phyloP scores from a whole-genome alignment of 352 stramenopile genomes.

The Pilasporangium apinafurcum region DNA sequence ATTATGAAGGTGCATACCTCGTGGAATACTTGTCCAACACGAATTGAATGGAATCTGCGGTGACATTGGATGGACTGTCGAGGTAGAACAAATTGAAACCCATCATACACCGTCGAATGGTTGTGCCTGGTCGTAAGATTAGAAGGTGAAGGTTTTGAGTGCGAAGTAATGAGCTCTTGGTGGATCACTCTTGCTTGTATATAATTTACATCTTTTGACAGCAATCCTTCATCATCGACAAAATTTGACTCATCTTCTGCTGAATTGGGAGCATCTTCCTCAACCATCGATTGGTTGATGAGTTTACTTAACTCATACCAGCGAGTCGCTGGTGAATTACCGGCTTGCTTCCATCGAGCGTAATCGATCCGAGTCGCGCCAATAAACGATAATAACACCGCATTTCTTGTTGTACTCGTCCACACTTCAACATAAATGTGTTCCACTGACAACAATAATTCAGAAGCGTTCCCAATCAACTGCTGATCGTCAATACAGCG shows the following conservation, averaged over 20 bases:
- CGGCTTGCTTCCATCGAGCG: neutral
- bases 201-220: neutral
- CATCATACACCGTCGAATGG: too few species aligned
- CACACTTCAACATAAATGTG: too few species aligned
- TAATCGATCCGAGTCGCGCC: constrained; percentile 1
- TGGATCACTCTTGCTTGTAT: too few species aligned
- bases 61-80: constrained; percentile 1
- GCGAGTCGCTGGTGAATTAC: neutral
- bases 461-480: too few species aligned
- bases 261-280: neutral
- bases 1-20: too few species aligned
- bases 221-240: neutral
- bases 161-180: too few species aligned
- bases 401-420: neutral
- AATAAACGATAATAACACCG: constrained; percentile 2
- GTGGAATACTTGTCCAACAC: constrained; percentile 8
- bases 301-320: constrained; percentile 10
- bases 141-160: neutral
- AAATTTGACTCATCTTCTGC: neutral
- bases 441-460: too few species aligned
- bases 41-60: constrained; percentile 3
- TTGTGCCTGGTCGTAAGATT: neutral
- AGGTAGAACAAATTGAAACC: constrained; percentile 6
- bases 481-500: constrained; percentile 1
- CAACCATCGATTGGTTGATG: too few species aligned